These are phyloP conservation scores for Mentha longifolia DNA, from an alignment of 257 asterid genomes.

Conservation along the genomic window DNA sequence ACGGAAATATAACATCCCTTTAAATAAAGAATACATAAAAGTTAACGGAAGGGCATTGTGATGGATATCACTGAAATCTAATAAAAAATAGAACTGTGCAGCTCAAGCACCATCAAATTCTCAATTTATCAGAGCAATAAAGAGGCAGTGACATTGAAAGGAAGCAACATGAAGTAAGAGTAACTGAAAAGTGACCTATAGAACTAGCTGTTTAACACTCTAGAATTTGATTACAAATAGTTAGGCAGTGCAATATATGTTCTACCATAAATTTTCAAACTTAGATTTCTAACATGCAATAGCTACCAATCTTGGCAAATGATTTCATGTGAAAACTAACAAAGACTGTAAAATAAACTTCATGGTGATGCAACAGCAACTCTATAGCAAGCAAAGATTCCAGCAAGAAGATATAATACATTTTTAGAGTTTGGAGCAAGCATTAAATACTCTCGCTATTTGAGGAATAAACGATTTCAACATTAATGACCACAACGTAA, in stretches of 20 bases:
- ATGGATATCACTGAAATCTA: constrained; percentile 4
- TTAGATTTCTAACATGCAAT: constrained; percentile 7
- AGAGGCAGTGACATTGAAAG: not conserved
- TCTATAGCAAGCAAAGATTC: not conserved
- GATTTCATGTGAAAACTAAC: not conserved
- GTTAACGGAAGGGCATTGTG: constrained; percentile 12
- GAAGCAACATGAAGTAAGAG: not conserved
- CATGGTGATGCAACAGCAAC: not conserved
- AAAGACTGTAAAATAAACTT: not conserved
- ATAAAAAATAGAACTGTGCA: not conserved
- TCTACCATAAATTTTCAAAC: not conserved
- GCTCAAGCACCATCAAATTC: not conserved
- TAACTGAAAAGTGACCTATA: not conserved
- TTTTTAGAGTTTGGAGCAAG: constrained; percentile 14
- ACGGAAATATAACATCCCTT: constrained; percentile 23
- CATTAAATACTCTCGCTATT: not conserved
- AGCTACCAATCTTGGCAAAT: constrained; percentile 9
- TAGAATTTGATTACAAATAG: not conserved
- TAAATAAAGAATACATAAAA: constrained; percentile 19
- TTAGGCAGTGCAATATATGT: not conserved
- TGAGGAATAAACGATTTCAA: not conserved
- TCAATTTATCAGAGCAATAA: not conserved
- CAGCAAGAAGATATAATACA: constrained; percentile 19
- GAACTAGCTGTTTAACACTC: not conserved
- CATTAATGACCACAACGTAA: not conserved